phyloP scores from a whole-genome alignment of 2,329 filamentous ascomycete species.

The Amesomyces nigricolor region DNA sequence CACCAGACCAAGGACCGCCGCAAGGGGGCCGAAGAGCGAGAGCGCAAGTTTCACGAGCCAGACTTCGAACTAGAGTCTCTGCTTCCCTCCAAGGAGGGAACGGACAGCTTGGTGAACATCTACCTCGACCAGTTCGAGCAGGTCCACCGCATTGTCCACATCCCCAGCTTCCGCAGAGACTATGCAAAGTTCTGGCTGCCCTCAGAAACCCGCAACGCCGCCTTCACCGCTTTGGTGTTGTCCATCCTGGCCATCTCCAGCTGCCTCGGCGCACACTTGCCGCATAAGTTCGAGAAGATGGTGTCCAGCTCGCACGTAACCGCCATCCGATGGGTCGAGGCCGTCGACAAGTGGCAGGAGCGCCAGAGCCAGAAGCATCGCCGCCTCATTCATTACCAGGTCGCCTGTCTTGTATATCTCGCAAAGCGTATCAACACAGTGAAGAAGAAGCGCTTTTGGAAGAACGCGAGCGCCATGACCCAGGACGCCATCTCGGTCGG shows the following conservation, averaged over 20 bases:
- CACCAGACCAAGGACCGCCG: constrained; percentile 51
- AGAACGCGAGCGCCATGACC: constrained; percentile 49
- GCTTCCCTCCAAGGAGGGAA: constrained; percentile 32
- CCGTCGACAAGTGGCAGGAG: constrained; percentile 49
- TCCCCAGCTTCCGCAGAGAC: constrained; percentile 51
- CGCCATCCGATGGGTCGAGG: constrained; percentile 52
- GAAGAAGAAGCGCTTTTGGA: constrained; percentile 62
- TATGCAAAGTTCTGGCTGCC: constrained; percentile 52
- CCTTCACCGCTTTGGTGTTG: constrained; percentile 54
- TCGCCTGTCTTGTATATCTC: constrained; percentile 54
- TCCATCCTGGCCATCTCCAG: constrained; percentile 55
- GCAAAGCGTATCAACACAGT: constrained; percentile 57
- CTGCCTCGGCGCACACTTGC: constrained; percentile 48
- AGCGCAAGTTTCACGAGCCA: constrained; percentile 42
- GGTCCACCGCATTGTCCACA: constrained; percentile 48
- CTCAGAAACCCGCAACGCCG: constrained; percentile 40
- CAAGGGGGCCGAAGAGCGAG: constrained; percentile 48
- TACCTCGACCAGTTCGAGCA: constrained; percentile 37
- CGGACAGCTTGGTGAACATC: constrained; percentile 31
- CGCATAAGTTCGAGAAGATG: constrained; percentile 52
- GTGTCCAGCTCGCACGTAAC: constrained; percentile 51
- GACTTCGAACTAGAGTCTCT: constrained; percentile 47
- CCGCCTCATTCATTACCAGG: constrained; percentile 55
- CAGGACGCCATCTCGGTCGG: constrained; percentile 55
- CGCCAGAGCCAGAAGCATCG: constrained; percentile 57